Conservation (phyloP, 768 basidiomycete genomes). For the Xerocomellus dryophilus region DNA sequence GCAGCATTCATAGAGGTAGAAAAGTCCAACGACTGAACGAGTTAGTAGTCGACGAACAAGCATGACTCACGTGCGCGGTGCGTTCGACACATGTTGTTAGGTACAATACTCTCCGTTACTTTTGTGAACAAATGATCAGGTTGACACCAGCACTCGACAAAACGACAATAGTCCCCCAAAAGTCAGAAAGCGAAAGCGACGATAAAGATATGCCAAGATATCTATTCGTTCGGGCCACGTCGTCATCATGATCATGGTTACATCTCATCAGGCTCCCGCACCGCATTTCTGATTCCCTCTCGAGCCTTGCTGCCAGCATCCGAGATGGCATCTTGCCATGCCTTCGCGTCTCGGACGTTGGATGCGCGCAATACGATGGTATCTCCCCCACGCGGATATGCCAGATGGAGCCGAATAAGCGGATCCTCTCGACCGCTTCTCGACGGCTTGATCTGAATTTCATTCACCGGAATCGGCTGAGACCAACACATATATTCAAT, state of each 20-base stretch:
- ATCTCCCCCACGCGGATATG: constrained; percentile 75
- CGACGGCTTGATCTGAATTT: constrained; percentile 58
- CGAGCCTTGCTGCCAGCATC: constrained; percentile 11
- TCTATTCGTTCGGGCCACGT: background rate
- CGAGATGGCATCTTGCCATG: constrained; percentile 46
- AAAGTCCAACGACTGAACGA: background rate
- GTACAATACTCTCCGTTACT: background rate
- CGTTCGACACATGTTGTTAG: background rate
- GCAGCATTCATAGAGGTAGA: background rate
- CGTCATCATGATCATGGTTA: background rate
- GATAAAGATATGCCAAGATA: constrained; percentile 6
- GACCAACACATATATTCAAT: background rate
- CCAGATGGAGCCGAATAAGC: constrained; percentile 61
- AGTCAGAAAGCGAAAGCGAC: background rate
- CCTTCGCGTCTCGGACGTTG: constrained; percentile 57
- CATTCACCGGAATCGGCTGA: constrained; percentile 73
- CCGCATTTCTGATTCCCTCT: constrained; percentile 8
- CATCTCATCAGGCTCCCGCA: background rate
- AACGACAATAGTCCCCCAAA: background rate
- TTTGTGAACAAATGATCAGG: background rate
- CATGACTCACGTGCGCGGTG: background rate
- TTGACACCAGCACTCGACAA: background rate
- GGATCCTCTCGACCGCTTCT: constrained; percentile 57
- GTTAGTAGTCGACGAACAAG: background rate
- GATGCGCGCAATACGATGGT: constrained; percentile 56